A percentile compares a stretch with the other conserved stretches of the same genome.
These are phyloP conservation scores for Persicaria maculosa DNA, from an alignment of 148 eudicot species.

Conservation along the genomic window DNA sequence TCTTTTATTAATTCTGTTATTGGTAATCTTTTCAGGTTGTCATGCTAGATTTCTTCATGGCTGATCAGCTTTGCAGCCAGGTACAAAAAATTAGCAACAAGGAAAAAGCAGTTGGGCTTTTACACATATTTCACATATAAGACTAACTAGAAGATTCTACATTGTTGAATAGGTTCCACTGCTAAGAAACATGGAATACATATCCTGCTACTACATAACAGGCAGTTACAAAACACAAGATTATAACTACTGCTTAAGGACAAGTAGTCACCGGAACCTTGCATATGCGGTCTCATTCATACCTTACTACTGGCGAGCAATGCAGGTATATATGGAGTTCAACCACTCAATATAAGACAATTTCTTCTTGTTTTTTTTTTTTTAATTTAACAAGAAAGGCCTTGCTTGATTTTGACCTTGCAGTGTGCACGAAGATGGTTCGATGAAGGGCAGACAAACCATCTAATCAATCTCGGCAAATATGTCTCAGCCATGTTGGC, in stretches of 20 bases:
- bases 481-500: conserved; percentile 99
- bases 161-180: conserved; percentile 54
- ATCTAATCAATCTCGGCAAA: conserved; percentile 78
- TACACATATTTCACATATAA: too few species aligned
- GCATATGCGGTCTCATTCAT: conserved; percentile 94
- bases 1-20: neutral
- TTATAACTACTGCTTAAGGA: conserved; percentile 67
- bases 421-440: conserved; percentile 99
- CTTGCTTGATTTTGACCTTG: neutral
- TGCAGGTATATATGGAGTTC: conserved; percentile 66
- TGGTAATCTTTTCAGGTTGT: conserved; percentile 43
- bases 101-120: too few species aligned
- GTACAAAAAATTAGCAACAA: conserved; percentile 24
- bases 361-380: neutral
- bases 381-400: too few species aligned
- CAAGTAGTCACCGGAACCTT: conserved; percentile 62
- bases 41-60: conserved; percentile 99
- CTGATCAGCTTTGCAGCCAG: conserved; percentile 99
- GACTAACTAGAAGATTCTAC: neutral
- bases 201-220: conserved; percentile 85
- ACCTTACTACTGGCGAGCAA: conserved; percentile 98
- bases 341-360: neutral
- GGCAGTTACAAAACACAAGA: conserved; percentile 93
- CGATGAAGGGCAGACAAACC: conserved; percentile 86
- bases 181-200: conserved; percentile 78